These are phyloP conservation scores for Aureoboletus auriporus DNA, from an alignment of 768 basidiomycete species.

Conservation along the genomic window DNA sequence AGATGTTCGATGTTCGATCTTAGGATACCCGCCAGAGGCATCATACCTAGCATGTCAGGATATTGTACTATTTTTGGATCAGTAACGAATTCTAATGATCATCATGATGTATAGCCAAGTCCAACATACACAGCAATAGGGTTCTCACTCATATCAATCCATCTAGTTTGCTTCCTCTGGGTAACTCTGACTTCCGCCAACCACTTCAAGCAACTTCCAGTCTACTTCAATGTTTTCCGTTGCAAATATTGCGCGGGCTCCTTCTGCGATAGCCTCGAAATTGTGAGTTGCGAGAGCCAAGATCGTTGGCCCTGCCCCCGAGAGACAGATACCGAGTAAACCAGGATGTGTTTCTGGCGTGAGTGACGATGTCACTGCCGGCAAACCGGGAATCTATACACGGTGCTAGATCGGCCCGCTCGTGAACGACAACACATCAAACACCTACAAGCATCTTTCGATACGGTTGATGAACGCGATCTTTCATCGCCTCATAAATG, in stretches of 20 bases:
- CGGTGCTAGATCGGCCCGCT: background rate
- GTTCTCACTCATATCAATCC: background rate
- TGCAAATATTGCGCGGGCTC: constrained; percentile 72
- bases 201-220: constrained; percentile 82
- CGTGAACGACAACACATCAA: background rate
- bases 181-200: constrained; percentile 36
- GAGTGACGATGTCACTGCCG: constrained; percentile 84
- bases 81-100: constrained; percentile 14
- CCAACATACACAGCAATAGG: no score
- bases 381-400: constrained; percentile 87
- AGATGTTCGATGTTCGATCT: constrained; percentile 6
- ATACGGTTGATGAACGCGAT: constrained; percentile 96
- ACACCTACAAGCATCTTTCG: constrained; percentile 73
- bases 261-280: constrained; percentile 82
- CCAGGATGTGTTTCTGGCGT: constrained; percentile 90
- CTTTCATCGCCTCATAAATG: constrained; percentile 99
- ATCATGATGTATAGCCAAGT: no score
- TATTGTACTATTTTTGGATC: constrained; percentile 7
- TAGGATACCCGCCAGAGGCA: constrained; percentile 19
- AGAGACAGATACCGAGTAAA: constrained; percentile 95
- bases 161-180: constrained; percentile 11
- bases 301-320: constrained; percentile 96
- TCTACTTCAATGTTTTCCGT: constrained; percentile 75
- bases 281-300: constrained; percentile 86
- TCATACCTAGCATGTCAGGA: constrained; percentile 23